These are phyloP conservation scores for Pochonia chlamydosporia DNA, from an alignment of 2,329 filamentous ascomycete species.

Conservation along the genomic window DNA sequence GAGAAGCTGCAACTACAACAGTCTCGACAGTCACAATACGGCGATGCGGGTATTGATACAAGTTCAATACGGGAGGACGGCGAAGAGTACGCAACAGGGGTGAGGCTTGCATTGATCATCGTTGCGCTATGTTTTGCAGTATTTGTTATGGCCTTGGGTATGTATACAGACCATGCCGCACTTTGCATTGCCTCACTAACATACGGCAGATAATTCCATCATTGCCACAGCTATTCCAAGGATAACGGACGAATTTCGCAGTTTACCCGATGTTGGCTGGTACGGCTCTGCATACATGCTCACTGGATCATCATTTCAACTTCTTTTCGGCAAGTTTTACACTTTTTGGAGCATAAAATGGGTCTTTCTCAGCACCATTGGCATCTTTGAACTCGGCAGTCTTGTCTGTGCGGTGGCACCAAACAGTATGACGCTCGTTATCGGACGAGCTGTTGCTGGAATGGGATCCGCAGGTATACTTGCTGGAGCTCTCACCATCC, in stretches of 20 bases:
- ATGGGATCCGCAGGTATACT: slow-evolving; percentile 37
- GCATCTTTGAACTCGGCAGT: slow-evolving; percentile 38
- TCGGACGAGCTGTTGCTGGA: slow-evolving; percentile 40
- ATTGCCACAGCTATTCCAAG: slow-evolving; percentile 38
- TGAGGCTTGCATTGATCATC: slow-evolving; percentile 18
- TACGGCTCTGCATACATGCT: slow-evolving; percentile 40
- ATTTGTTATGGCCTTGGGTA: slow-evolving; percentile 33
- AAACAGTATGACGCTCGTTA: slow-evolving; percentile 34
- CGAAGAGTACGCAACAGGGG: not conserved
- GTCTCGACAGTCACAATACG: not conserved
- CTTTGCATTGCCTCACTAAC: not conserved
- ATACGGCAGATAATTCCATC: slow-evolving; percentile 29
- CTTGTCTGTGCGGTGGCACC: slow-evolving; percentile 34
- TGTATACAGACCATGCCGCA: slow-evolving; percentile 6
- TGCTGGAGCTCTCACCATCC: slow-evolving; percentile 37
- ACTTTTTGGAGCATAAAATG: slow-evolving; percentile 39
- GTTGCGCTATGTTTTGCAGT: slow-evolving; percentile 33
- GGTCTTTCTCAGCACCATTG: slow-evolving; percentile 30
- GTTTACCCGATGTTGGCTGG: slow-evolving; percentile 43
- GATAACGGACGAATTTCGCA: slow-evolving; percentile 36
- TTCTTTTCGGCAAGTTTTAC: slow-evolving; percentile 36
- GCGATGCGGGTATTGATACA: not conserved
- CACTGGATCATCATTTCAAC: slow-evolving; percentile 32
- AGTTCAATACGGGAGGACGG: not conserved
- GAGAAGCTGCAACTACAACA: slow-evolving; percentile 19